These are phyloP conservation scores for Quercus ilex DNA, from an alignment of 306 rosid genomes.

Conservation along the genomic window DNA sequence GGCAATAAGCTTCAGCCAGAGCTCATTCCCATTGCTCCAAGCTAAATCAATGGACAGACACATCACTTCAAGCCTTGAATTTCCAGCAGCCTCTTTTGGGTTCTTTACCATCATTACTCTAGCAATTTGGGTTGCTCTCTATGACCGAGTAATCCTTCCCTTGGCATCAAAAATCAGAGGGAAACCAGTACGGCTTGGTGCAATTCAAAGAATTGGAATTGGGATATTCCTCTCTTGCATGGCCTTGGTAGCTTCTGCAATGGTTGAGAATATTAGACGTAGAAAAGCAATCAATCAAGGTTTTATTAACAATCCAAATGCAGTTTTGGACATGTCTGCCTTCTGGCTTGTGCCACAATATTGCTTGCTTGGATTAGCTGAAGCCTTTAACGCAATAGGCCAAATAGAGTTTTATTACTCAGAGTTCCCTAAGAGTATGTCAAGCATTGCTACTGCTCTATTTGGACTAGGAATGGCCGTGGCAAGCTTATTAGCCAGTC, in stretches of 20 bases:
- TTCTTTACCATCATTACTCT: conserved; percentile 41
- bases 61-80: conserved; percentile 40
- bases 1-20: conserved; percentile 41
- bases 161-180: conserved; percentile 54
- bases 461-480: conserved; percentile 46
- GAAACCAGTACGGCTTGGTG: conserved; percentile 33
- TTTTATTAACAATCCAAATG: conserved; percentile 24
- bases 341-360: conserved; percentile 60
- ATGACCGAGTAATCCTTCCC: conserved; percentile 51
- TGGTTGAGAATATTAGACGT: conserved; percentile 44
- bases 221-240: conserved; percentile 44
- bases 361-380: conserved; percentile 48
- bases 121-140: conserved; percentile 41
- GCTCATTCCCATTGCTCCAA: conserved; percentile 57
- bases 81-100: conserved; percentile 64
- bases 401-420: conserved; percentile 67
- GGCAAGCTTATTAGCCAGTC: conserved; percentile 48
- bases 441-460: conserved; percentile 55
- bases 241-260: conserved; percentile 42
- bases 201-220: conserved; percentile 55
- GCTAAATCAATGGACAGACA: conserved; percentile 63
- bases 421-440: conserved; percentile 68
- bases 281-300: conserved; percentile 39
- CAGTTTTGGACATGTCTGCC: conserved; percentile 57
- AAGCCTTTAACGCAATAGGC: conserved; percentile 56